Conservation (phyloP, 192 early-diverging fungal genomes). For the Spizellomyces sp. region DNA sequence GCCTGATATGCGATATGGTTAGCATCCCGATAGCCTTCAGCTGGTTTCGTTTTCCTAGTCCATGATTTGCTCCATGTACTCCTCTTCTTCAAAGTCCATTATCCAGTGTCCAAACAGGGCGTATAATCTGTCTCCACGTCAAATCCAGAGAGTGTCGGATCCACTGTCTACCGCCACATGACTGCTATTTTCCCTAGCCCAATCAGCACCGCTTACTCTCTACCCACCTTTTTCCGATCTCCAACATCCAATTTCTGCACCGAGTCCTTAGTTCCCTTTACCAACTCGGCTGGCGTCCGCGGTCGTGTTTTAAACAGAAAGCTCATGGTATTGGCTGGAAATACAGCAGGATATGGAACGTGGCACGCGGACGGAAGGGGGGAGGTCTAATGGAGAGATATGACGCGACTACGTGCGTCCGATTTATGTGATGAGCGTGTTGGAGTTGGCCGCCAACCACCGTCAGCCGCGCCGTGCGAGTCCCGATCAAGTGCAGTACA, state of each 20-base stretch:
- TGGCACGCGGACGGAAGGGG: not conserved
- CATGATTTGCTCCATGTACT: too few species aligned
- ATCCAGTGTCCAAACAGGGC: too few species aligned
- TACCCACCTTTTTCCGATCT: slow-evolving; percentile 69
- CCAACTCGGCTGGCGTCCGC: slow-evolving; percentile 80
- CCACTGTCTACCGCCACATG: too few species aligned
- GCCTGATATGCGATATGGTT: slow-evolving; percentile 51
- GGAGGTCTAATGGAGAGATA: too few species aligned
- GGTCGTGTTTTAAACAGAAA: slow-evolving; percentile 32
- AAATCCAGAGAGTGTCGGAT: not conserved
- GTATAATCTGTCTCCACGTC: not conserved
- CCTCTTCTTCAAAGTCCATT: too few species aligned
- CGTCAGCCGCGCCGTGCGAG: too few species aligned
- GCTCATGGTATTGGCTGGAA: slow-evolving; percentile 12
- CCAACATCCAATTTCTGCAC: slow-evolving; percentile 73
- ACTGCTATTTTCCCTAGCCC: too few species aligned
- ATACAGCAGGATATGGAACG: not conserved
- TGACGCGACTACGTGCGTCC: too few species aligned
- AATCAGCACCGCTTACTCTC: not conserved
- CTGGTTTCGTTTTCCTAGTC: not conserved
- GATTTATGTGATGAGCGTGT: too few species aligned
- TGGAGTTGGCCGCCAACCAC: too few species aligned
- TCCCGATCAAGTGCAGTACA: too few species aligned
- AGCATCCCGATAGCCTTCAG: not conserved
- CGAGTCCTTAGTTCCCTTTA: slow-evolving; percentile 83